Conservation (phyloP, 257 asterid genomes). For the Eucommia ulmoides region DNA sequence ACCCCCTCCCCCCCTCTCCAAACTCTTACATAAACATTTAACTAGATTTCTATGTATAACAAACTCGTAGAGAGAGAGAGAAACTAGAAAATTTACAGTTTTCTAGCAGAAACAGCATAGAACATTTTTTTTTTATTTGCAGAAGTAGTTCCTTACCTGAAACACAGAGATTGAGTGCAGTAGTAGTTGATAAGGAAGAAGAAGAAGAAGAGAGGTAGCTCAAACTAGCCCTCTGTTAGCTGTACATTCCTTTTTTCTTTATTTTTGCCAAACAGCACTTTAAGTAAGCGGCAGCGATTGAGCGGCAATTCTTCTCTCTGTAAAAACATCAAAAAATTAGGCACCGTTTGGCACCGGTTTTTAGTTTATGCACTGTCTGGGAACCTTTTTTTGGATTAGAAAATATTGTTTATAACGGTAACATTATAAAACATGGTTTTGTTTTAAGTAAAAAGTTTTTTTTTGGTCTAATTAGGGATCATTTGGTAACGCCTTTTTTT, state of each 20-base stretch:
- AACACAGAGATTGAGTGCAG: background rate
- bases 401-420: background rate
- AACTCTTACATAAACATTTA: too few relatives aligned
- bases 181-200: slow-evolving; percentile 10
- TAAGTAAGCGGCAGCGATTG: slow-evolving; percentile 8
- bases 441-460: background rate
- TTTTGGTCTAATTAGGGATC: background rate
- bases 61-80: too few relatives aligned
- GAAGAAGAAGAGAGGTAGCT: slow-evolving; percentile 22
- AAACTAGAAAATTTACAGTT: slow-evolving; percentile 8
- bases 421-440: background rate
- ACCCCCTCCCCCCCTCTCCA: too few relatives aligned
- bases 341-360: too few relatives aligned
- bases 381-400: background rate
- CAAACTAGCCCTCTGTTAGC: slow-evolving; percentile 36
- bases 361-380: too few relatives aligned
- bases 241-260: slow-evolving; percentile 18
- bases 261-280: too few relatives aligned
- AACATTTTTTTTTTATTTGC: too few relatives aligned
- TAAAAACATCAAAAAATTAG: background rate
- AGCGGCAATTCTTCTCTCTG: slow-evolving; percentile 28
- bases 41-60: too few relatives aligned
- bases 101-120: slow-evolving; percentile 7
- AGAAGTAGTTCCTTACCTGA: too few relatives aligned
- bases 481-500: too few relatives aligned